Base-by-base conservation (phyloP, 2,329 filamentous ascomycete genomes). In the Xylariomycetidae sp. region DNA sequence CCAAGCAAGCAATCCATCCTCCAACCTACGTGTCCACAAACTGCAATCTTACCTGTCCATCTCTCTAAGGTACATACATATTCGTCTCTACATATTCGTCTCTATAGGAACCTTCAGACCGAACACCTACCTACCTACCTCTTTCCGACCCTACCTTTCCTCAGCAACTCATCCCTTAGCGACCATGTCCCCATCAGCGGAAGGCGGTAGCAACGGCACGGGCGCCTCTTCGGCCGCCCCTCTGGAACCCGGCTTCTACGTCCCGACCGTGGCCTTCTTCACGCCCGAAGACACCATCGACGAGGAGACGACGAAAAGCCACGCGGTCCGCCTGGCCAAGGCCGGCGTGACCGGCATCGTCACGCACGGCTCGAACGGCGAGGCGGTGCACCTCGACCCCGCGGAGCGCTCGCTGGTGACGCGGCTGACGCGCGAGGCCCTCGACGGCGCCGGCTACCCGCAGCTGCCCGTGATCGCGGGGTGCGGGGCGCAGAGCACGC, bases 281-380 rank as follows among this genome's bases (percentile, higher is more conserved):
- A 51, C 66, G 18, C 49, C 56, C 5, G 54, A 60, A 12, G 71
- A 75, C 49, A 63, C 70, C 14, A 51, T 75, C 25, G 70, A 75
- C 40, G 43, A 70, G 10, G 43, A 53, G 8, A 63, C 67, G 10
- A 63, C 63, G 23, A 58, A 59, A 34, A 61, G 59, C 23, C 58
- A 62, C 37, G 73, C 72, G 3, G 54, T 68, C 22, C 43, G 43
- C 14, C 38, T 44, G 8, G 44, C 43, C 6, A 38, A 39, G 26
- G 37, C 34, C 14, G 30, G 47, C 37, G 53, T 49, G 43, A 37
- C 18, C n/a, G 19, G 31, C 54, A 59, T 86, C 38, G 77, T 83
- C 28, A 76, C 79, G 25, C 79, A 83, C 51, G 82, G 82, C 31
- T 82, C 78, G 44, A 86, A 85, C 47, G 82, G 82, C 46, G 82